Evolutionary conservation across 1,284 basidiomycete genomes (phyloP).

Genomic region (Mycena sp.): DNA sequence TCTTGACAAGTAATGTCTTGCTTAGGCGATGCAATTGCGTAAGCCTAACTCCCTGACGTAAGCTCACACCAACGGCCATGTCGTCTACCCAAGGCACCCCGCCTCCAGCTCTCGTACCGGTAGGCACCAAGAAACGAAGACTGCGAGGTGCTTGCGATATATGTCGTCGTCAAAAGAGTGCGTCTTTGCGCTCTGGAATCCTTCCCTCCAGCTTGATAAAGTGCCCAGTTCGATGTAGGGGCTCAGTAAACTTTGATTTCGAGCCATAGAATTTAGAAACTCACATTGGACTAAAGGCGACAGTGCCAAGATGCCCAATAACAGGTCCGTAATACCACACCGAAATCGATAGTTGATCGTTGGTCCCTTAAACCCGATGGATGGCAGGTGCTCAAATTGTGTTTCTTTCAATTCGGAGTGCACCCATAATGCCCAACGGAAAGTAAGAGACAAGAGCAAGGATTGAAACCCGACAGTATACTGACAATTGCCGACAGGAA

Average conservation of each 20-base stretch:
- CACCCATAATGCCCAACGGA: constrained; percentile 18
- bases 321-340: no score
- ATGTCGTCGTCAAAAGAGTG: constrained; percentile 22
- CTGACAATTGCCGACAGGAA: neutral
- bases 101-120: no score
- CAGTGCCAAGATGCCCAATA: constrained; percentile 19
- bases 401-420: constrained; percentile 23
- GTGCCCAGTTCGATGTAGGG: constrained; percentile 21
- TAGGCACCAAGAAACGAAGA: constrained; percentile 19
- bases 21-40: no score
- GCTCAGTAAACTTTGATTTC: neutral
- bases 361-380: no score
- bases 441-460: neutral
- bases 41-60: no score
- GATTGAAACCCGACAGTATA: neutral
- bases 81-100: no score
- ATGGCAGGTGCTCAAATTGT: constrained; percentile 21
- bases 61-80: no score
- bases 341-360: no score
- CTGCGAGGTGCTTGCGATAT: constrained; percentile 22
- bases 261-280: no score
- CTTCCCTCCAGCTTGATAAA: no score
- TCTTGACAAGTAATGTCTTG: no score
- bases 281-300: constrained; percentile 12
- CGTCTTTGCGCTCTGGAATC: neutral